phyloP scores from a whole-genome alignment of 805 yeast genomes.

The Candida ficus region DNA sequence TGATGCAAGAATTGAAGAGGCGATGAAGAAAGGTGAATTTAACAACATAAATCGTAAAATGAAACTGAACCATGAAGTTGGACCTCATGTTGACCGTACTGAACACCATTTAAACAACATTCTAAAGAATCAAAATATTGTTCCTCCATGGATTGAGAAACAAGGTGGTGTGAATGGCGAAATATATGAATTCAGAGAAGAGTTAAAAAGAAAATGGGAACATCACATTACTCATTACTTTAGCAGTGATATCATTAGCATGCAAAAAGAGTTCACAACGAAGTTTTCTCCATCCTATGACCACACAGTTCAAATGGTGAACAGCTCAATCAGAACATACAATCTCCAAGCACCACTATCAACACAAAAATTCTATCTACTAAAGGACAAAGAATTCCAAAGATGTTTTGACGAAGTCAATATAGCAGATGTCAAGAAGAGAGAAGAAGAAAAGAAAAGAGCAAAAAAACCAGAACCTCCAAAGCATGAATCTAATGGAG shows the following conservation, averaged over 20 bases:
- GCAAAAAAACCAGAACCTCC: background rate
- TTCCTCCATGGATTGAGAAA: slow-evolving; percentile 89
- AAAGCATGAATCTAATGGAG: background rate
- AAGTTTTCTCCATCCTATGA: slow-evolving; percentile 21
- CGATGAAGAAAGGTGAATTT: slow-evolving; percentile 67
- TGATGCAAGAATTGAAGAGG: slow-evolving; percentile 70
- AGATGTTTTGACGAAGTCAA: slow-evolving; percentile 32
- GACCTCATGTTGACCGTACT: slow-evolving; percentile 58
- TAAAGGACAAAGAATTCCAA: slow-evolving; percentile 38
- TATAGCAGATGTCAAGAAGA: slow-evolving; percentile 11
- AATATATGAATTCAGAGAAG: slow-evolving; percentile 41
- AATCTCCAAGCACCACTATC: slow-evolving; percentile 60
- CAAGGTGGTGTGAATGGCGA: slow-evolving; percentile 52
- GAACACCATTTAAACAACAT: slow-evolving; percentile 80
- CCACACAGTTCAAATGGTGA: slow-evolving; percentile 34
- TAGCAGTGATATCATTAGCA: slow-evolving; percentile 6
- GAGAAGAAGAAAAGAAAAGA: background rate
- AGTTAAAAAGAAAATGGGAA: slow-evolving; percentile 38
- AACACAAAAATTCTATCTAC: slow-evolving; percentile 51
- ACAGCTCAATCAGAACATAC: slow-evolving; percentile 49
- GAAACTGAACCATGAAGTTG: slow-evolving; percentile 41
- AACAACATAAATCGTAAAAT: slow-evolving; percentile 59
- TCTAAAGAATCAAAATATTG: slow-evolving; percentile 65
- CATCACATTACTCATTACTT: slow-evolving; percentile 12
- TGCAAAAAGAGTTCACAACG: slow-evolving; percentile 15